phyloP scores from a whole-genome alignment of 768 basidiomycete genomes.

The Xanthoconium purpureum region DNA sequence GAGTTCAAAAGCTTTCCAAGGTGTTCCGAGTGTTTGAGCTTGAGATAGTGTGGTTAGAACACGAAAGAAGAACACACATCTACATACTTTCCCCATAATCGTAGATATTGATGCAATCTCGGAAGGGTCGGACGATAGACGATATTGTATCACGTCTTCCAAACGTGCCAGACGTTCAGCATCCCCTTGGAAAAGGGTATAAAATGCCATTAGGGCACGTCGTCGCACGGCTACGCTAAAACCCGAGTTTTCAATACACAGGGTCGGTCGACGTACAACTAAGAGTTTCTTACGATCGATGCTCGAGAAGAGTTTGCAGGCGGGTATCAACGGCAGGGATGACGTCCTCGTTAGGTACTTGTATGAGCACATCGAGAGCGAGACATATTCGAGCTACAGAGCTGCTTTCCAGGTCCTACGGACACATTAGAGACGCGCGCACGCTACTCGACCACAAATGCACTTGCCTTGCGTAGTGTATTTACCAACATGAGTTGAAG shows the following conservation, averaged over 20 bases:
- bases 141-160: conserved; percentile 21
- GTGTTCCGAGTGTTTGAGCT: conserved; percentile 25
- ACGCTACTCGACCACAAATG: background rate
- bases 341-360: conserved; percentile 59
- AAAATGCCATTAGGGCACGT: conserved; percentile 58
- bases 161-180: conserved; percentile 45
- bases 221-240: conserved; percentile 57
- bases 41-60: conserved; percentile 5
- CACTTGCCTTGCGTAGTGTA: conserved; percentile 70
- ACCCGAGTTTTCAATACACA: conserved; percentile 5
- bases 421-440: conserved; percentile 1
- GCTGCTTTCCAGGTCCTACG: conserved; percentile 68
- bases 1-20: conserved; percentile 24
- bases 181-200: conserved; percentile 47
- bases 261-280: background rate
- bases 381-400: conserved; percentile 58
- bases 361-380: conserved; percentile 67
- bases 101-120: conserved; percentile 8
- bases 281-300: conserved; percentile 69
- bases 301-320: conserved; percentile 62
- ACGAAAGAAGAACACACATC: background rate
- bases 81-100: conserved; percentile 24
- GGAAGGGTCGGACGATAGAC: conserved; percentile 10
- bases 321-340: conserved; percentile 73
- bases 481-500: conserved; percentile 83